Evolutionary conservation across 805 yeast species (phyloP).

Genomic region (Nakazawaea pomicola): DNA sequence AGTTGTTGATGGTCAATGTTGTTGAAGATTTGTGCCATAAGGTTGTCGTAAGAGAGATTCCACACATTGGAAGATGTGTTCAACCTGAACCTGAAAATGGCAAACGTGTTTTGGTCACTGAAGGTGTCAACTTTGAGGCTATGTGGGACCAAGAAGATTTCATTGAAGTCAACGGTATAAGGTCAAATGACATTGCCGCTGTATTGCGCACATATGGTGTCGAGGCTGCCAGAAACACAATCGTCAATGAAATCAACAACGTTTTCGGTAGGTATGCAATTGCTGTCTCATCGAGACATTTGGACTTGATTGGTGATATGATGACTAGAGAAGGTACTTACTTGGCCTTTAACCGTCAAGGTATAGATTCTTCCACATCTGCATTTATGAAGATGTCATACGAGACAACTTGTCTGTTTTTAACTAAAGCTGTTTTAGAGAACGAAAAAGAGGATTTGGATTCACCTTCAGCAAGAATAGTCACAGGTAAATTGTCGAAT

Average conservation of each 20-base stretch:
- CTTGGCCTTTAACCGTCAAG: slow-evolving; percentile 96
- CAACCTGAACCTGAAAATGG: slow-evolving; percentile 71
- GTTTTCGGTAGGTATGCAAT: slow-evolving; percentile 97
- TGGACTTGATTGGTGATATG: slow-evolving; percentile 96
- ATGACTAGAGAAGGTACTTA: slow-evolving; percentile 99
- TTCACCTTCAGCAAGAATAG: slow-evolving; percentile 91
- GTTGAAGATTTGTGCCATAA: slow-evolving; percentile 87
- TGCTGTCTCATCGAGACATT: slow-evolving; percentile 85
- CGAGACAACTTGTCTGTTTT: slow-evolving; percentile 96
- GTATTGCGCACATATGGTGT: slow-evolving; percentile 93
- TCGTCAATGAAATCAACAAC: slow-evolving; percentile 90
- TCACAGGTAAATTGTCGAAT: slow-evolving; percentile 81
- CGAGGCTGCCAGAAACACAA: slow-evolving; percentile 97
- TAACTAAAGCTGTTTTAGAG: slow-evolving; percentile 93
- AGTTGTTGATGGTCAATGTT: slow-evolving; percentile 94
- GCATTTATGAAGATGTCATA: slow-evolving; percentile 98
- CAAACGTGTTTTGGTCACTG: slow-evolving; percentile 80
- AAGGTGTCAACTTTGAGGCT: slow-evolving; percentile 95
- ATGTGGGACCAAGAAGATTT: slow-evolving; percentile 98
- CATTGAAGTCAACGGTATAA: slow-evolving; percentile 81
- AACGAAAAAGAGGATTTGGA: slow-evolving; percentile 85
- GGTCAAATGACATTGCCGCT: slow-evolving; percentile 89
- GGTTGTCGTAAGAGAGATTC: slow-evolving; percentile 90
- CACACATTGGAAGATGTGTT: slow-evolving; percentile 87
- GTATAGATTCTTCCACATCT: slow-evolving; percentile 92